Evolutionary conservation across 169 alveolate species (phyloP).

Genomic region (Eimeria necatrix): DNA sequence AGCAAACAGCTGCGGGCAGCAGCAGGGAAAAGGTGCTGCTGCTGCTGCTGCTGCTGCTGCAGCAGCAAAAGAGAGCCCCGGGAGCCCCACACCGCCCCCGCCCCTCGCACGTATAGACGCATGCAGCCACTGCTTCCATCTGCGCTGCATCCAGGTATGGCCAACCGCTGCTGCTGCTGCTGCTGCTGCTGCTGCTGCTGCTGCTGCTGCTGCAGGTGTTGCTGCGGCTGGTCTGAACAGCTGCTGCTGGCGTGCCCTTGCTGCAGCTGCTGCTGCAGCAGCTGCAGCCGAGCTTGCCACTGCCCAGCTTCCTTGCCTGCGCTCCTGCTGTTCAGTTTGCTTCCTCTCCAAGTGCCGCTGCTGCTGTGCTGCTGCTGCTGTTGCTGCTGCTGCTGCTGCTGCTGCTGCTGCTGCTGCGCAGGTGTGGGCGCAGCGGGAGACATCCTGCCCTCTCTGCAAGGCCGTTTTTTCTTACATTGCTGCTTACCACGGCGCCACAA

Average conservation of each 20-base stretch:
- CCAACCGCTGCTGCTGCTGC: neutral
- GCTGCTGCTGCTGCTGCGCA: neutral
- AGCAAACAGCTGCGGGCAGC: neutral
- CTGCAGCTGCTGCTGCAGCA: neutral
- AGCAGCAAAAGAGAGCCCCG: no score
- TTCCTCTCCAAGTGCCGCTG: no score
- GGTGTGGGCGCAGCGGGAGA: conserved; percentile 81
- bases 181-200: neutral
- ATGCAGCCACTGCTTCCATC: conserved; percentile 65
- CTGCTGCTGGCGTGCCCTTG: neutral
- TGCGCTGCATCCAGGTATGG: conserved; percentile 43
- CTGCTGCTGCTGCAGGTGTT: neutral
- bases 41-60: conserved; percentile 3
- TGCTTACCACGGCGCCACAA: conserved; percentile 71
- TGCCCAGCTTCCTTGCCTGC: no score
- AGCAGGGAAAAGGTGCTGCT: neutral
- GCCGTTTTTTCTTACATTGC: conserved; percentile 75
- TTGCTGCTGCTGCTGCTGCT: neutral
- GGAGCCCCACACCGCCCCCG: conserved; percentile 39
- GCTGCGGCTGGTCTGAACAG: neutral
- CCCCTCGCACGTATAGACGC: conserved; percentile 50
- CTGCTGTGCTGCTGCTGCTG: neutral
- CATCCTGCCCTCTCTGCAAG: conserved; percentile 81
- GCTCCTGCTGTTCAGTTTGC: neutral
- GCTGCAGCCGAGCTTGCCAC: no score